Percentiles rank a stretch among this genome's conserved stretches.
Evolutionary conservation across 495 filamentous ascomycete species (phyloP).

Genomic region (Terfezia boudieri): DNA sequence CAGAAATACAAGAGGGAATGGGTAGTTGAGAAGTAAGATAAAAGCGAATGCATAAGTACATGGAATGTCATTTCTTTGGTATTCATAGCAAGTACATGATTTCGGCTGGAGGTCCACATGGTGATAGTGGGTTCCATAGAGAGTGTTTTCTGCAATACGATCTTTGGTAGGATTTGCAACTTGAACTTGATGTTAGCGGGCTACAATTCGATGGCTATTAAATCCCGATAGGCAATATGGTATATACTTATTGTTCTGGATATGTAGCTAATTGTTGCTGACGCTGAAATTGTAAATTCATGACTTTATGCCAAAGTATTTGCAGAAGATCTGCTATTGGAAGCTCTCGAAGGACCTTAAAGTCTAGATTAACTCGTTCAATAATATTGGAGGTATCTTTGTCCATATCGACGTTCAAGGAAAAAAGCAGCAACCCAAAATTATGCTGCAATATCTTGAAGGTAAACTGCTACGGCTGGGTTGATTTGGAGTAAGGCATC

Average conservation of each 20-base stretch:
- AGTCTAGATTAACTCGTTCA: not conserved
- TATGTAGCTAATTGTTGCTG: not conserved
- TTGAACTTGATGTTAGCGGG: not conserved
- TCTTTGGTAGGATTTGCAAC: not conserved
- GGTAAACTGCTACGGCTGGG: not conserved
- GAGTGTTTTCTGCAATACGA: not conserved
- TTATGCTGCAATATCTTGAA: not conserved
- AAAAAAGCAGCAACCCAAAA: conserved; percentile 5
- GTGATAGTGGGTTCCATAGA: too few relatives aligned
- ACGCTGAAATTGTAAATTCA: not conserved
- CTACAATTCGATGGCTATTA: not conserved
- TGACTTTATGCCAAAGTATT: not conserved
- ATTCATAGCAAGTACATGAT: too few relatives aligned
- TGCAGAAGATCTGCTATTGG: not conserved
- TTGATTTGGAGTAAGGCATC: not conserved
- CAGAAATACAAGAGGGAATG: not conserved
- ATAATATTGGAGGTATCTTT: not conserved
- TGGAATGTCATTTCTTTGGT: too few relatives aligned
- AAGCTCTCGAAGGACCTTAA: not conserved
- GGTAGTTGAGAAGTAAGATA: not conserved
- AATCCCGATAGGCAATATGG: not conserved
- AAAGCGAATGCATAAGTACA: too few relatives aligned
- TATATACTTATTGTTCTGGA: not conserved
- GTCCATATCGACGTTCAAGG: not conserved
- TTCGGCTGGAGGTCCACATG: too few relatives aligned